Evolutionary conservation across 768 basidiomycete species (phyloP).

Genomic region (Panaeolus cyanescens): DNA sequence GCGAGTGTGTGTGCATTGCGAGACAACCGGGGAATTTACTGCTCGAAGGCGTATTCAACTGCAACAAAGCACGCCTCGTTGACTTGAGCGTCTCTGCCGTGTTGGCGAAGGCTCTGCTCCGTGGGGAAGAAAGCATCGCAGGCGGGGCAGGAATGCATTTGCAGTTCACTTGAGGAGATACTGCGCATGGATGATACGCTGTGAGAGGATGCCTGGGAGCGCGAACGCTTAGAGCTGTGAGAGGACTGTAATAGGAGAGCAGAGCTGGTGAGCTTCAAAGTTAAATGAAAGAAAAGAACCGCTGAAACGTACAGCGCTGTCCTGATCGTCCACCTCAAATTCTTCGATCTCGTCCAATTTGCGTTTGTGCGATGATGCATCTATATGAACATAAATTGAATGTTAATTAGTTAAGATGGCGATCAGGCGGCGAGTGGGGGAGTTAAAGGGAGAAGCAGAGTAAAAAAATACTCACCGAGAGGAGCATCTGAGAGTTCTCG

Average conservation of each 20-base stretch:
- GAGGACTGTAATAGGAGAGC: slow-evolving; percentile 39
- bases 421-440: slow-evolving; percentile 5
- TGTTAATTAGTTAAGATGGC: slow-evolving; percentile 1
- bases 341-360: slow-evolving; percentile 46
- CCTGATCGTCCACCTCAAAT: slow-evolving; percentile 37
- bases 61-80: slow-evolving; percentile 74
- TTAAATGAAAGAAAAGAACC: slow-evolving; percentile 6
- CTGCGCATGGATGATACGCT: slow-evolving; percentile 22
- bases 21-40: not conserved
- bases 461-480: slow-evolving; percentile 35
- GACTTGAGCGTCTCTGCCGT: slow-evolving; percentile 53
- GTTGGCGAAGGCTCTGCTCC: slow-evolving; percentile 58
- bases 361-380: slow-evolving; percentile 45
- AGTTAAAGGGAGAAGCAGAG: slow-evolving; percentile 13
- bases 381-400: slow-evolving; percentile 24
- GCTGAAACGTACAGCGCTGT: slow-evolving; percentile 34
- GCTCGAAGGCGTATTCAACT: slow-evolving; percentile 75
- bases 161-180: slow-evolving; percentile 39
- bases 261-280: slow-evolving; percentile 18
- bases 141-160: slow-evolving; percentile 69
- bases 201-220: slow-evolving; percentile 32
- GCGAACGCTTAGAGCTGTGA: slow-evolving; percentile 60
- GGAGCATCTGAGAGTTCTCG: slow-evolving; percentile 49
- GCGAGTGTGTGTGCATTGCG: not conserved
- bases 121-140: slow-evolving; percentile 71